These are phyloP conservation scores for Lindgomyces ingoldianus DNA, from an alignment of 495 filamentous ascomycete genomes.

Conservation along the genomic window DNA sequence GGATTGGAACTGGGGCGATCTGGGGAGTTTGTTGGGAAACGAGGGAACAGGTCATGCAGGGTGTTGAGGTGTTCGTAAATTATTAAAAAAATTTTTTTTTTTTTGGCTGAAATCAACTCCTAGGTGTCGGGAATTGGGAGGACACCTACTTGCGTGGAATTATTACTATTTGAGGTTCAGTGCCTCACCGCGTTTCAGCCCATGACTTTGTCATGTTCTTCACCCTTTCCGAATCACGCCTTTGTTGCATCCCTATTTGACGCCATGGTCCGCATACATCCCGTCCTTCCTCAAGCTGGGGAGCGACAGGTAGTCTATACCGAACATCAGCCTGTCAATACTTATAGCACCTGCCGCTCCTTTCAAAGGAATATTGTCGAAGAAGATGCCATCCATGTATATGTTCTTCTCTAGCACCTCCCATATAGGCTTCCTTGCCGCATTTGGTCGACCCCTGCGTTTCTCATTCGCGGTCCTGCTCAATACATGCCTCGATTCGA, in stretches of 20 bases:
- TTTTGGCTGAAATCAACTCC: too few species aligned
- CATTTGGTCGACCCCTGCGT: not conserved
- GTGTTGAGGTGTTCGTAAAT: not conserved
- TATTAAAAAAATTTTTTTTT: not conserved
- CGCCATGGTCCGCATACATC: not conserved
- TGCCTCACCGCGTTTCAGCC: conserved; percentile 4
- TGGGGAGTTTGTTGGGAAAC: conserved; percentile 18
- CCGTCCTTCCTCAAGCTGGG: conserved; percentile 9
- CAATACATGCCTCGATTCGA: conserved; percentile 10
- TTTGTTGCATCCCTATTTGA: not conserved
- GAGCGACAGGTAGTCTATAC: conserved; percentile 10
- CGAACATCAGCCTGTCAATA: conserved; percentile 14
- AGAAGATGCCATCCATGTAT: conserved; percentile 9
- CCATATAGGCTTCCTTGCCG: not conserved
- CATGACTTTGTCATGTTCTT: conserved; percentile 8
- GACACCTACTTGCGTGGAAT: too few species aligned
- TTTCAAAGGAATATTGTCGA: not conserved
- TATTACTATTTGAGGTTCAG: conserved; percentile 1
- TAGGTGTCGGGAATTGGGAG: too few species aligned
- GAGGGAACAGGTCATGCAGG: not conserved
- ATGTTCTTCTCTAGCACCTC: conserved; percentile 7
- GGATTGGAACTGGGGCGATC: conserved; percentile 31
- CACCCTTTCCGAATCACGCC: not conserved
- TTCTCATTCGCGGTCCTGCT: not conserved
- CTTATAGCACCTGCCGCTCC: not conserved